Evolutionary conservation across 108 stramenopile genomes (phyloP), one percentile per base, ranked within the genome.

Genomic region (Skeletonema costatum): DNA sequence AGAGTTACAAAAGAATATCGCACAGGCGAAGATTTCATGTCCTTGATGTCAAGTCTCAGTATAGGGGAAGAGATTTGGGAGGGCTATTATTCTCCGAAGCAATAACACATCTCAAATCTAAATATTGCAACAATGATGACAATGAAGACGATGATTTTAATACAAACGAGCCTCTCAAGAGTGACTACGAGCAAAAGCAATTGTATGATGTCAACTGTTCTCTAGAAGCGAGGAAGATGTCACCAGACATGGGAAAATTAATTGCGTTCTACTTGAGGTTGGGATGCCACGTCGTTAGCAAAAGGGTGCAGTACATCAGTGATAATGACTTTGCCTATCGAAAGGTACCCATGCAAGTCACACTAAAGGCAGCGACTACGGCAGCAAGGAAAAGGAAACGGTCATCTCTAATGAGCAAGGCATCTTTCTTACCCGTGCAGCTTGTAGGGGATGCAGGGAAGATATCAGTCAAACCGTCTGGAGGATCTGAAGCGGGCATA

Each of bases 201-300:
- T 29, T 67, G 14, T 80, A 73, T 39, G 66, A 73, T 63, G 72
- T 80, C 11, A 66, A 78, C 61, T 83, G 76, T 35, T 62, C 66
- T 13, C 73, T 91, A 53, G 91, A 88, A 29, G 91, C 89, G 87
- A 92, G 73, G 91, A 92, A 70, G 91, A 92, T 60, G 61, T 76
- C 11, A 41, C 75, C 10, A 64, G 91, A 42, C 85, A 89, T 59
- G 75, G 75, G 86, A 63, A 88, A 87, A 51, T 77, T 92, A 31
- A 78, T 89, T 21, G 25, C 35, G 14, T 92, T 89, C 58, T 92
- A 92, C 69, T 61, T 84, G 71, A 63, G 67, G 11, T 65, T 89
- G 38, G 91, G 91, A n/a, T 89, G 80, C 42, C 39, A 50, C 25
- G 73, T 87, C 25, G 85, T 77, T 46, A 64, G 76, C 13, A 84